Evolutionary conservation across 1,284 basidiomycete genomes (phyloP).

Genomic region (Leccinum brunneo-olivaceum): DNA sequence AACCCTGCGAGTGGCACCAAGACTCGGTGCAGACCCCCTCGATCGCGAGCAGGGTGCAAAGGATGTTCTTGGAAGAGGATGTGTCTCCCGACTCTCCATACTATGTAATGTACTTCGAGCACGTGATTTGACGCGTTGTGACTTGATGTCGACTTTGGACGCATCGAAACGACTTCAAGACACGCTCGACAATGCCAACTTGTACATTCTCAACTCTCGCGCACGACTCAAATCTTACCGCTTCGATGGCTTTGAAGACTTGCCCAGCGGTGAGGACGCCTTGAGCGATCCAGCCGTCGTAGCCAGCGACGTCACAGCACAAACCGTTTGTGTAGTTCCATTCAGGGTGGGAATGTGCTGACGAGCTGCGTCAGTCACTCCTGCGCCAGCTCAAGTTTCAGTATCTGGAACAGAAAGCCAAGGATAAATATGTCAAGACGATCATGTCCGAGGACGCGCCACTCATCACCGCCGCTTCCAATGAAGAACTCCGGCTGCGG

Average conservation of each 20-base stretch:
- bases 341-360: not conserved
- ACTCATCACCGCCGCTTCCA: slow-evolving; percentile 66
- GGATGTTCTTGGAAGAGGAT: too few relatives aligned
- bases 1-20: too few relatives aligned
- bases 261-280: slow-evolving; percentile 21
- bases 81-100: too few relatives aligned
- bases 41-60: too few relatives aligned
- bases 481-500: slow-evolving; percentile 51
- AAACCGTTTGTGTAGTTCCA: slow-evolving; percentile 18
- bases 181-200: slow-evolving; percentile 19
- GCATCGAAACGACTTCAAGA: slow-evolving; percentile 23
- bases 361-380: slow-evolving; percentile 45
- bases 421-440: slow-evolving; percentile 76
- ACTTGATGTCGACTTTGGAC: slow-evolving; percentile 21
- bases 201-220: slow-evolving; percentile 23
- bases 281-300: slow-evolving; percentile 27
- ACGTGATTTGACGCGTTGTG: not conserved
- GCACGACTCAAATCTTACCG: slow-evolving; percentile 21
- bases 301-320: slow-evolving; percentile 27
- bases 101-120: too few relatives aligned
- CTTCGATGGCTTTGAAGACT: slow-evolving; percentile 28
- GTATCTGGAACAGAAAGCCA: slow-evolving; percentile 82
- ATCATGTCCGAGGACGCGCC: slow-evolving; percentile 81
- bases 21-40: too few relatives aligned
- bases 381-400: slow-evolving; percentile 81